Conservation (phyloP, 2,329 filamentous ascomycete genomes). For the Fusarium bactridioides region DNA sequence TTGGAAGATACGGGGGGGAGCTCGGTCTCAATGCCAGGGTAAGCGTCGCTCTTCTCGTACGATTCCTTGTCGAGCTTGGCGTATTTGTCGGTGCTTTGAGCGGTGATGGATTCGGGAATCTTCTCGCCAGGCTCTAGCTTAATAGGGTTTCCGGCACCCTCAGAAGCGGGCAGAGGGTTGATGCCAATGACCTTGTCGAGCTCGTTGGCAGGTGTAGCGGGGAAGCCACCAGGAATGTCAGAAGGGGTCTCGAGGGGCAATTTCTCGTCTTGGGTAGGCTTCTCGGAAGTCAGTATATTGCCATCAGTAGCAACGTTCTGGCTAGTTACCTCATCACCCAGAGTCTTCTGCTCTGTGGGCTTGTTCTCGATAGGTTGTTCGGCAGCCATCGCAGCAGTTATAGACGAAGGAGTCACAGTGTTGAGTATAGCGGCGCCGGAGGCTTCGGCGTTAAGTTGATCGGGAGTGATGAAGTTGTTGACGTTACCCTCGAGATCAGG, state of each 20-base stretch:
- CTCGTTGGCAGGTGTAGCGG: slow-evolving; percentile 70
- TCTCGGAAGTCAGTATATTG: slow-evolving; percentile 22
- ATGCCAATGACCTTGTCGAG: slow-evolving; percentile 63
- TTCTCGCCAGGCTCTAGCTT: slow-evolving; percentile 80
- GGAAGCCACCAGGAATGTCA: slow-evolving; percentile 59
- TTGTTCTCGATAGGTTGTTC: slow-evolving; percentile 63
- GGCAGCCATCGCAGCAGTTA: slow-evolving; percentile 72
- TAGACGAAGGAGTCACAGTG: slow-evolving; percentile 73
- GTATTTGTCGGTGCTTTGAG: slow-evolving; percentile 73
- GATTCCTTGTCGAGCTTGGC: slow-evolving; percentile 83
- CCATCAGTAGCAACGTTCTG: slow-evolving; percentile 15
- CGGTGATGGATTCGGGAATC: slow-evolving; percentile 74
- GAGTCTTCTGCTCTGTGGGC: slow-evolving; percentile 14
- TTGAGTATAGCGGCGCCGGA: slow-evolving; percentile 65
- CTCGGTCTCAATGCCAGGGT: slow-evolving; percentile 60
- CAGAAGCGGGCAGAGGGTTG: slow-evolving; percentile 68
- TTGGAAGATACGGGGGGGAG: slow-evolving; percentile 66
- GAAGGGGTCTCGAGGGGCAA: slow-evolving; percentile 47
- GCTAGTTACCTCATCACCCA: slow-evolving; percentile 36
- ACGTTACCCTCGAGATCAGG: slow-evolving; percentile 83
- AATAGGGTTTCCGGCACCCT: slow-evolving; percentile 79
- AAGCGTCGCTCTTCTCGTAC: slow-evolving; percentile 80
- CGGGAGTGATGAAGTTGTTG: slow-evolving; percentile 88
- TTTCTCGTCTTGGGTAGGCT: slow-evolving; percentile 22
- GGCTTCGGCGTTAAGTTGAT: slow-evolving; percentile 66